Percentiles rank a stretch among this genome's conserved stretches.
These are phyloP conservation scores for Plasmodium gonderi DNA, from an alignment of 169 alveolate species.

Conservation along the genomic window DNA sequence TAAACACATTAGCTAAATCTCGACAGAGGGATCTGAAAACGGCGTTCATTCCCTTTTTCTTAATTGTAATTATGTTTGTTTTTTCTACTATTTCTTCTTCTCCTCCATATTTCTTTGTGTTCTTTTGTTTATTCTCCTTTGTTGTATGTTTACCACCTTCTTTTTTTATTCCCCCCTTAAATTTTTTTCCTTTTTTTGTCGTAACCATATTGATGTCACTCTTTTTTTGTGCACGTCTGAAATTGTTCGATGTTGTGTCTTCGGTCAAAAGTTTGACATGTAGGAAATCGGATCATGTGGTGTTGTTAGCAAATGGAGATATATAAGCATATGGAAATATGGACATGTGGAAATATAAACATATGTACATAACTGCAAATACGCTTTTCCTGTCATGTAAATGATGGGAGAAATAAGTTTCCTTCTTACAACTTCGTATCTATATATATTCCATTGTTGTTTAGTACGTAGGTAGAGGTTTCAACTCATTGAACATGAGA, in stretches of 20 bases:
- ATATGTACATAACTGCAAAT: neutral
- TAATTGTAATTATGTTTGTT: slow-evolving; percentile 45
- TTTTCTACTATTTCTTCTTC: slow-evolving; percentile 34
- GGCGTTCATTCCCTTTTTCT: slow-evolving; percentile 51
- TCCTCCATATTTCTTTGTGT: slow-evolving; percentile 13
- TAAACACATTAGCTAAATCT: slow-evolving; percentile 26
- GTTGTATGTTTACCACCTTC: neutral
- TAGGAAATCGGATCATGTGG: neutral
- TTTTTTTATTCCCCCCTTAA: neutral
- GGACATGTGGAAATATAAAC: neutral
- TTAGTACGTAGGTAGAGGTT: neutral
- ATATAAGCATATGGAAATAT: no score
- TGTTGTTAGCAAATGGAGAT: no score
- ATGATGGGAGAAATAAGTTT: neutral
- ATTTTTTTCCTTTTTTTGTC: neutral
- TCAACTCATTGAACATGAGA: neutral
- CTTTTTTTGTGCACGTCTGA: neutral
- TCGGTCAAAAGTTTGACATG: neutral
- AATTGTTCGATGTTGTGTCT: neutral
- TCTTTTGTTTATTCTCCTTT: neutral
- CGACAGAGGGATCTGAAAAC: slow-evolving; percentile 29
- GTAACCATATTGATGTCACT: neutral
- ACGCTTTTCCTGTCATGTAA: neutral
- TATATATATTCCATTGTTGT: no score
- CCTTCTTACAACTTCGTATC: neutral